Conservation (phyloP, 1,284 basidiomycete genomes). For the Pascua guehoae region DNA sequence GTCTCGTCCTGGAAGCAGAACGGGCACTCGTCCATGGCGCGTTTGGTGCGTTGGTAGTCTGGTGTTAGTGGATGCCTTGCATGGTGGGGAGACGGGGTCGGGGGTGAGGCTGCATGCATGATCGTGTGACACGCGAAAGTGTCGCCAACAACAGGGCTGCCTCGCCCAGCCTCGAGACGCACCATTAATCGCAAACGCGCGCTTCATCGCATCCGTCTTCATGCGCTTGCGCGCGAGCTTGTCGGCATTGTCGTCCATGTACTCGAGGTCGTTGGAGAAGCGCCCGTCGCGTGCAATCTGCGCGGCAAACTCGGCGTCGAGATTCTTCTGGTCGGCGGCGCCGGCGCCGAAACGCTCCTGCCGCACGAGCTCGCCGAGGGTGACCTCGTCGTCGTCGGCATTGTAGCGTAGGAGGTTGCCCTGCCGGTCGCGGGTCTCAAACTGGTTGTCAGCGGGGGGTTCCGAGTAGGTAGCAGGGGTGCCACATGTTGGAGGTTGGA, state of each 20-base stretch:
- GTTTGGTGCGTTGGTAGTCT: conserved; percentile 95
- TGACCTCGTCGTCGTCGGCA: conserved; percentile 80
- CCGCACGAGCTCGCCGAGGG: conserved; percentile 84
- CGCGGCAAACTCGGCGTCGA: conserved; percentile 83
- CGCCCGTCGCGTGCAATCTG: conserved; percentile 82
- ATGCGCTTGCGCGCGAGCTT: conserved; percentile 87
- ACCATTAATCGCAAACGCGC: conserved; percentile 95
- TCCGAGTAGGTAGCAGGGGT: not conserved
- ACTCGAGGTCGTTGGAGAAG: conserved; percentile 84
- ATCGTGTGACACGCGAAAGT: too few relatives aligned
- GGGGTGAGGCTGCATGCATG: not conserved
- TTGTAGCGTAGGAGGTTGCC: conserved; percentile 79
- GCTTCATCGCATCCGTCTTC: conserved; percentile 91
- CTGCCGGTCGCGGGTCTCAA: conserved; percentile 86
- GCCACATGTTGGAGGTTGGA: too few relatives aligned
- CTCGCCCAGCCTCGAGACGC: conserved; percentile 21
- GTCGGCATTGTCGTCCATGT: conserved; percentile 95
- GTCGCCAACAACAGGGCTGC: too few relatives aligned
- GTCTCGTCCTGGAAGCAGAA: conserved; percentile 85
- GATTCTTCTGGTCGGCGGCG: conserved; percentile 79
- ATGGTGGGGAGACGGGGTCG: not conserved
- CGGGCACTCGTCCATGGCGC: conserved; percentile 77
- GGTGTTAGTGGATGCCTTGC: not conserved
- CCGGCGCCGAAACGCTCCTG: conserved; percentile 90
- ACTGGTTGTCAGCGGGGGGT: conserved; percentile 45